These are phyloP conservation scores for Penicillium steckii DNA, from an alignment of 495 filamentous ascomycete genomes.

Conservation along the genomic window DNA sequence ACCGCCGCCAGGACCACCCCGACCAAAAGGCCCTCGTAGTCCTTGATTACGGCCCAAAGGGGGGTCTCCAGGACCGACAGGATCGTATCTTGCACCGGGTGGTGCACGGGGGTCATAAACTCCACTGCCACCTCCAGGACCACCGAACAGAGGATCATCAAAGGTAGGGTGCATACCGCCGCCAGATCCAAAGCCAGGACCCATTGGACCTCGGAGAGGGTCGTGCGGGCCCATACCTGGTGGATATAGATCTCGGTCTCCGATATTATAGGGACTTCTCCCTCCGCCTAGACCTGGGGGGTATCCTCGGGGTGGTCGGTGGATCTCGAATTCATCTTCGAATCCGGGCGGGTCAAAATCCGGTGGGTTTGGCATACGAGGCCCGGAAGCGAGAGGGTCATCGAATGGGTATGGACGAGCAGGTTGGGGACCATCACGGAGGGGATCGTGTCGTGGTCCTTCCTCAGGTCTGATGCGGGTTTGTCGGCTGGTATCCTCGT, in stretches of 20 bases:
- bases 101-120: conserved; percentile 47
- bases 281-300: conserved; percentile 43
- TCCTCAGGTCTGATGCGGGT: conserved; percentile 29
- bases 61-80: conserved; percentile 69
- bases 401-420: conserved; percentile 66
- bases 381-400: conserved; percentile 62
- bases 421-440: conserved; percentile 56
- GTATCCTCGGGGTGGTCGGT: conserved; percentile 59
- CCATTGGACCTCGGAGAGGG: conserved; percentile 66
- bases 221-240: conserved; percentile 82
- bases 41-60: conserved; percentile 49
- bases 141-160: conserved; percentile 86
- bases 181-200: conserved; percentile 52
- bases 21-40: conserved; percentile 39
- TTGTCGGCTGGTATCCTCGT: conserved; percentile 54
- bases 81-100: conserved; percentile 72
- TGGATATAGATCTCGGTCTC: conserved; percentile 84
- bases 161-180: conserved; percentile 95
- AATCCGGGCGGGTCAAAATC: conserved; percentile 87
- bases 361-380: conserved; percentile 63
- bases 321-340: conserved; percentile 89
- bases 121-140: conserved; percentile 48
- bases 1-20: conserved; percentile 43
- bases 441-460: conserved; percentile 45
- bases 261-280: conserved; percentile 63